Base-by-base conservation (phyloP, 2,329 filamentous ascomycete genomes). In the Reticulascus tulasneorum region DNA sequence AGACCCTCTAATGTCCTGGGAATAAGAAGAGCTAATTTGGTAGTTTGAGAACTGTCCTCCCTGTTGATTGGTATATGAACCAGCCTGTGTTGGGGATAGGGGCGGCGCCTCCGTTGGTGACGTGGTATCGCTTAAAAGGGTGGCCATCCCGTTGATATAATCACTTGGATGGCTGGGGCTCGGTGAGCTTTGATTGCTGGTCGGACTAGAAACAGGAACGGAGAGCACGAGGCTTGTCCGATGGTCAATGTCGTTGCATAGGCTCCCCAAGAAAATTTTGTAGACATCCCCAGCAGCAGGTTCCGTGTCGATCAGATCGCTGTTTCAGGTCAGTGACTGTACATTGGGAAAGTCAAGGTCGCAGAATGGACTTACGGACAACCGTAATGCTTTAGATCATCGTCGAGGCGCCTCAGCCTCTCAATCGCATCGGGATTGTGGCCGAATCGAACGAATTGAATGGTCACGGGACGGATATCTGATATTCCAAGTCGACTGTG, bases 371-470 rank as follows among this genome's bases (percentile, higher is more conserved):
- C 36, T 40, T 23, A 40, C 37, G 37, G 27, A 12, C 33, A 40
- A 5, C 33, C 37, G 5, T 37, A 13, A 5, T 6, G 5, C 3
- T 9, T 30, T 15, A 36, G 5, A 8, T 39, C 33, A 7, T 39
- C 37, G 7, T 39, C 32, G 6, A 53, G 31, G 10, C 38, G 38
- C 11, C 40, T 23, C 4, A 59, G 45, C 6, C 47, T 37, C 12
- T 29, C 22, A 1, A 29, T 46, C 3, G 47, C 56, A 2, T 42
- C 31, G 6, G 23, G 22, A 21, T 57, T 46, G 13, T 51, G 18
- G 0, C 54, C 55, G 18, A 58, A 57, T 12, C 47, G 48, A 7
- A 59, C 44, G 29, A 58, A 58, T 11, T 58, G 47, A 12, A 58
- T 50, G 12, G 47, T 53, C 3, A 58, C 41, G 7, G 50, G 51